Evolutionary conservation across 2,329 filamentous ascomycete species (phyloP).

Genomic region (Cordyceps cateniannulata): DNA sequence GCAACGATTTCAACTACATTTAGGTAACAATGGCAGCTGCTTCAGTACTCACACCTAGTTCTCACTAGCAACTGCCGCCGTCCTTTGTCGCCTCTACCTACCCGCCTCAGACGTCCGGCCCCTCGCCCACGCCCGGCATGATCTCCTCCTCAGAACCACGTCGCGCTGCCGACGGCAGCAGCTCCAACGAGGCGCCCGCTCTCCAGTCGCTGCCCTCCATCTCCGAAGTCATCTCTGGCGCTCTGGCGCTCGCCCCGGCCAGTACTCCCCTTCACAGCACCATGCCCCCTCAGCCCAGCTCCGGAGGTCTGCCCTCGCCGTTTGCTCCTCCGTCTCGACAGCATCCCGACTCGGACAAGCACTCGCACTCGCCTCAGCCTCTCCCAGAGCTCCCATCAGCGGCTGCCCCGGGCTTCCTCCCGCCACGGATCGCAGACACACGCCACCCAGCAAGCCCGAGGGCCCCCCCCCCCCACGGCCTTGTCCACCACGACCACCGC

Average conservation of each 20-base stretch:
- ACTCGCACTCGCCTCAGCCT: constrained; percentile 37
- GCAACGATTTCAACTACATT: too few species aligned
- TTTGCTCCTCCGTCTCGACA: constrained; percentile 43
- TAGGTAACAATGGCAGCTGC: constrained; percentile 37
- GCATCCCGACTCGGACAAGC: constrained; percentile 35
- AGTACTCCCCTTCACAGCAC: constrained; percentile 33
- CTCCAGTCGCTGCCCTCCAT: constrained; percentile 73
- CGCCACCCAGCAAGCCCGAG: constrained; percentile 37
- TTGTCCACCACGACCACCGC: constrained; percentile 24
- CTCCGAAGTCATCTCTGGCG: constrained; percentile 48
- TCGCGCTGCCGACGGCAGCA: constrained; percentile 50
- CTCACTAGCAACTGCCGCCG: constrained; percentile 26
- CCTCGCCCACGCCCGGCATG: constrained; percentile 45
- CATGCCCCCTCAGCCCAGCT: constrained; percentile 19
- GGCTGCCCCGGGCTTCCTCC: constrained; percentile 33
- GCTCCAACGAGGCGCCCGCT: constrained; percentile 40
- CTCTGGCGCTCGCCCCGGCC: constrained; percentile 60
- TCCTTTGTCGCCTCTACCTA: constrained; percentile 22
- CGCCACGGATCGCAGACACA: constrained; percentile 34
- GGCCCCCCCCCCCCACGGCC: too few species aligned
- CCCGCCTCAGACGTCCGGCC: constrained; percentile 17
- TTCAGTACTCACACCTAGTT: constrained; percentile 29
- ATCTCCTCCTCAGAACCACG: constrained; percentile 63
- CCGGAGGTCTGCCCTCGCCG: constrained; percentile 33
- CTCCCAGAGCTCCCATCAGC: constrained; percentile 29